Percentiles rank a stretch among this genome's conserved stretches.
phyloP scores from a whole-genome alignment of 2,329 filamentous ascomycete species.

The Fusarium lyarnte region DNA sequence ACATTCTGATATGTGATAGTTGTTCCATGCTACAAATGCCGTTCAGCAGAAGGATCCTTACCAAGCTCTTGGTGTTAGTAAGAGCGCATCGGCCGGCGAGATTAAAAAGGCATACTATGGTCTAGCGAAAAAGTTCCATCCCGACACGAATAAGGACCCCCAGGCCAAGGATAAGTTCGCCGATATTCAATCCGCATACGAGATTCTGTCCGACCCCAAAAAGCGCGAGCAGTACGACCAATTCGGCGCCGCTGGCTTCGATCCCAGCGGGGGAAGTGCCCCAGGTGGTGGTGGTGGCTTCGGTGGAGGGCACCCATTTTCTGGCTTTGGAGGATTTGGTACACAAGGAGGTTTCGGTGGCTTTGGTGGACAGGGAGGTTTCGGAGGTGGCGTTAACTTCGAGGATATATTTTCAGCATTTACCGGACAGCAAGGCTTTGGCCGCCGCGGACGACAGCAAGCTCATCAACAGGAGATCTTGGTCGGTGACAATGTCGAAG shows the following conservation, averaged over 20 bases:
- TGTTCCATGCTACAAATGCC: slow-evolving; percentile 69
- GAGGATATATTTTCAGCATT: slow-evolving; percentile 96
- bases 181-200: slow-evolving; percentile 93
- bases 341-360: slow-evolving; percentile 32
- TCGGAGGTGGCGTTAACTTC: slow-evolving; percentile 89
- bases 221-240: slow-evolving; percentile 94
- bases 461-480: slow-evolving; percentile 82
- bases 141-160: slow-evolving; percentile 96
- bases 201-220: slow-evolving; percentile 89
- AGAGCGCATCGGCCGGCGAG: slow-evolving; percentile 81
- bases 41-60: slow-evolving; percentile 81
- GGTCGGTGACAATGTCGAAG: slow-evolving; percentile 96
- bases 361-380: slow-evolving; percentile 66
- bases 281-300: slow-evolving; percentile 69
- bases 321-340: slow-evolving; percentile 56
- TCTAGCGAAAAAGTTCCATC: slow-evolving; percentile 96
- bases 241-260: slow-evolving; percentile 88
- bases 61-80: slow-evolving; percentile 82
- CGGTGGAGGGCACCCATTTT: slow-evolving; percentile 71
- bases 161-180: slow-evolving; percentile 94
- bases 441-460: slow-evolving; percentile 57
- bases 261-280: slow-evolving; percentile 72
- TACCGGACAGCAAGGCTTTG: slow-evolving; percentile 66
- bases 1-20: slow-evolving; percentile 47
- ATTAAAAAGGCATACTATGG: slow-evolving; percentile 99